phyloP scores from a whole-genome alignment of 345 rosid species.

The Gossypium mustelinum region DNA sequence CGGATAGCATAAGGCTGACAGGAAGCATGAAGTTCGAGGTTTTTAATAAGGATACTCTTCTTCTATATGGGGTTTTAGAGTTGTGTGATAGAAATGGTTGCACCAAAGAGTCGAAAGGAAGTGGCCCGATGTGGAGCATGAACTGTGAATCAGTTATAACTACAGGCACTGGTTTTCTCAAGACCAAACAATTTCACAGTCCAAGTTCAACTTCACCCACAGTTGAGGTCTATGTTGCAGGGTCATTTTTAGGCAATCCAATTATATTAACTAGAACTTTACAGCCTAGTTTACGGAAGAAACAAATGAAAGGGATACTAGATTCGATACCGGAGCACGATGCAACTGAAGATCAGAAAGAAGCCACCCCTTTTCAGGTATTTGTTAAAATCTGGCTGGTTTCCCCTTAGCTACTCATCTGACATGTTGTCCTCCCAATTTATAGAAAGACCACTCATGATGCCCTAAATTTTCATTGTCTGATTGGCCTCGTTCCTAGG shows the following conservation, averaged over 20 bases:
- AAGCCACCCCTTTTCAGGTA: slow-evolving; percentile 51
- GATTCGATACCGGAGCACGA: slow-evolving; percentile 79
- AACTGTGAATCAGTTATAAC: slow-evolving; percentile 51
- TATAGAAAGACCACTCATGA: too few relatives aligned
- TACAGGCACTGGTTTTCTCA: slow-evolving; percentile 45
- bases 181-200: slow-evolving; percentile 44
- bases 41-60: slow-evolving; percentile 46
- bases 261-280: slow-evolving; percentile 74
- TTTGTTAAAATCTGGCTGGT: not conserved
- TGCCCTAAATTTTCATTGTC: not conserved
- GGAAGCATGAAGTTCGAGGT: slow-evolving; percentile 80
- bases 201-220: slow-evolving; percentile 46
- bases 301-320: slow-evolving; percentile 49
- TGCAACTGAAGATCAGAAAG: slow-evolving; percentile 37
- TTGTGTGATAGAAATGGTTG: slow-evolving; percentile 42
- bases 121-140: slow-evolving; percentile 58
- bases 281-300: slow-evolving; percentile 58
- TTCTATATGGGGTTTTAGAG: slow-evolving; percentile 67
- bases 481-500: not conserved
- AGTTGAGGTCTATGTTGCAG: slow-evolving; percentile 83
- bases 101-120: slow-evolving; percentile 37
- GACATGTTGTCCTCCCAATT: not conserved
- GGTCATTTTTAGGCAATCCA: slow-evolving; percentile 69
- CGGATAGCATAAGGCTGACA: slow-evolving; percentile 66
- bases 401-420: not conserved